Percentiles rank a stretch among this genome's conserved stretches.
These are phyloP conservation scores for Chrysosporium queenslandicum DNA, from an alignment of 2,329 filamentous ascomycete genomes.

Conservation along the genomic window DNA sequence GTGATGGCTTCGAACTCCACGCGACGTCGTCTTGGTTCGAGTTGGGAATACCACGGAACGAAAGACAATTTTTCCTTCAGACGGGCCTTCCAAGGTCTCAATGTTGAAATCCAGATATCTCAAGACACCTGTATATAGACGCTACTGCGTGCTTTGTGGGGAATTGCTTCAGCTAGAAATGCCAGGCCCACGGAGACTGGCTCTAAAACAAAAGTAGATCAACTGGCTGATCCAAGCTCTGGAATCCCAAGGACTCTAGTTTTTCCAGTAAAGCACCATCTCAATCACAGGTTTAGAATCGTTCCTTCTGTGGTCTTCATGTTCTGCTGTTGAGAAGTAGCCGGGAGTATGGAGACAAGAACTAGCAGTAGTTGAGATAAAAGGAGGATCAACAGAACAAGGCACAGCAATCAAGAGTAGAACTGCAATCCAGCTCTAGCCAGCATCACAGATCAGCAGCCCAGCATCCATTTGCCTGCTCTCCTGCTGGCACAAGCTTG, in stretches of 20 bases:
- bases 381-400: no score
- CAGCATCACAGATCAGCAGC: not conserved
- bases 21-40: not conserved
- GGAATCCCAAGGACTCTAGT: not conserved
- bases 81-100: not conserved
- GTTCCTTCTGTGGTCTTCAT: not conserved
- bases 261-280: not conserved
- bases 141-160: not conserved
- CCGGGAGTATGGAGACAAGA: no score
- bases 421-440: not conserved
- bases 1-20: not conserved
- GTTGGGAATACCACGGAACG: not conserved
- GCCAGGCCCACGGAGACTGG: not conserved
- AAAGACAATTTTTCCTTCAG: not conserved
- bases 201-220: not conserved
- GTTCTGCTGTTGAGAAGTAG: not conserved
- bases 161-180: not conserved
- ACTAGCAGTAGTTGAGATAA: no score
- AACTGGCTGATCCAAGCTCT: not conserved
- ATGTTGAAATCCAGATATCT: no score
- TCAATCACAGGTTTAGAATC: not conserved
- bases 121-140: not conserved
- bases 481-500: no score
- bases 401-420: not conserved
- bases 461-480: no score